Conservation (phyloP, 768 basidiomycete genomes). For the Phanerochaete sordida region DNA sequence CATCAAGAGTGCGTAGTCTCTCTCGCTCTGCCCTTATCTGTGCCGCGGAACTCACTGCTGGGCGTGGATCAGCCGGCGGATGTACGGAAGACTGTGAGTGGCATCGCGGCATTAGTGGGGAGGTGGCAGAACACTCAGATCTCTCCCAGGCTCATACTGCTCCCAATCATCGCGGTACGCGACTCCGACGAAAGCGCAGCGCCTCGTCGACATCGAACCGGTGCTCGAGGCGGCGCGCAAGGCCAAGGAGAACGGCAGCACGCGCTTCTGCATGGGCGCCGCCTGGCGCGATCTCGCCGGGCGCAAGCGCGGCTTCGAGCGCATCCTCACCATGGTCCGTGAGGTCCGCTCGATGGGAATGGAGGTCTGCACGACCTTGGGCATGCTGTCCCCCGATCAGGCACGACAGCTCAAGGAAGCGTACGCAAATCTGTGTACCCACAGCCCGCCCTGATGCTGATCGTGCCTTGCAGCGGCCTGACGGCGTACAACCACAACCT, state of each 20-base stretch:
- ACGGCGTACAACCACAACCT: constrained; percentile 99
- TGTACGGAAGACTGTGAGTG: constrained; percentile 91
- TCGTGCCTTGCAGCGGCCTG: constrained; percentile 56
- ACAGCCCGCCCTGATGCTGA: background rate
- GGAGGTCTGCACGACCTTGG: constrained; percentile 99
- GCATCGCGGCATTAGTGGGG: background rate
- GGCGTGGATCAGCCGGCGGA: constrained; percentile 67
- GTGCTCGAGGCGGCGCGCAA: constrained; percentile 90
- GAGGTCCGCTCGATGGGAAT: constrained; percentile 93
- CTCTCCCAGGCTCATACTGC: constrained; percentile 81
- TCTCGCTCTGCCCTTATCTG: background rate
- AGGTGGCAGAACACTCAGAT: background rate
- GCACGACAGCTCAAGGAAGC: constrained; percentile 90
- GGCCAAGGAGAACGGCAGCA: constrained; percentile 95
- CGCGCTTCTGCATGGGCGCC: constrained; percentile 98
- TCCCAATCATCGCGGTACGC: constrained; percentile 95
- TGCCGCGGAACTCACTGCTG: constrained; percentile 10
- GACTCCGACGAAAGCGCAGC: constrained; percentile 85
- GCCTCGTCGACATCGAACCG: constrained; percentile 84
- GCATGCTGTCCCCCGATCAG: constrained; percentile 94
- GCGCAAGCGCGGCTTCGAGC: constrained; percentile 89
- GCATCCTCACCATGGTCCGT: constrained; percentile 88
- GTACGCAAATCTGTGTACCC: constrained; percentile 39
- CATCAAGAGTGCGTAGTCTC: constrained; percentile 83
- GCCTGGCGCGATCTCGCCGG: constrained; percentile 96